Conservation (phyloP, 1,284 basidiomycete species). For the Ganoderma lingzhi region DNA sequence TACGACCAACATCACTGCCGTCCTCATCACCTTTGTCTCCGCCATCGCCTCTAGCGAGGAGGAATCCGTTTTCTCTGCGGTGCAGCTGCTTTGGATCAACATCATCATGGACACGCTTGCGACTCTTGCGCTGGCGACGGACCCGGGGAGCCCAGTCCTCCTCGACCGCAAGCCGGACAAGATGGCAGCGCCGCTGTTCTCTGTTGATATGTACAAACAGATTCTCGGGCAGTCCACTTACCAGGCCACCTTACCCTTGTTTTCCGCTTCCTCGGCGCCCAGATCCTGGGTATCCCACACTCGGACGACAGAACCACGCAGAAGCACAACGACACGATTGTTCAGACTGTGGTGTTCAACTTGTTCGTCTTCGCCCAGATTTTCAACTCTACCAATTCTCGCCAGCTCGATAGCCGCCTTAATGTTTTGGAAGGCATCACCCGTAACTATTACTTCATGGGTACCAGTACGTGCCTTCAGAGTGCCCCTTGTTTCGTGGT, state of each 20-base stretch:
- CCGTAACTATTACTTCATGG: conserved; percentile 87
- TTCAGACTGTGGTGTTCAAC: conserved; percentile 95
- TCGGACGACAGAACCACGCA: conserved; percentile 42
- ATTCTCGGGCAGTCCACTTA: conserved; percentile 92
- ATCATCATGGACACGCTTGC: conserved; percentile 99
- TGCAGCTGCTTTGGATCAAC: conserved; percentile 97
- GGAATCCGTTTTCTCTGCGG: conserved; percentile 89
- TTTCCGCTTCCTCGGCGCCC: conserved; percentile 87
- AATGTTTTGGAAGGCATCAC: conserved; percentile 91
- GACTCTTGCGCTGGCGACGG: conserved; percentile 95
- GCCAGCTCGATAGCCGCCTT: conserved; percentile 84
- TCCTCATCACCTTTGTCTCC: conserved; percentile 92
- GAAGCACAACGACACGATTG: conserved; percentile 56
- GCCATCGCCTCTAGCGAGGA: conserved; percentile 85
- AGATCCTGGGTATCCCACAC: conserved; percentile 72
- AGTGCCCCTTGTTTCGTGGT: conserved; percentile 12
- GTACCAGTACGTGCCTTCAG: conserved; percentile 68
- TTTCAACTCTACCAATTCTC: conserved; percentile 93
- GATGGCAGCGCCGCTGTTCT: conserved; percentile 89
- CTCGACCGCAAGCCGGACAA: conserved; percentile 93
- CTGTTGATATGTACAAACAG: conserved; percentile 94
- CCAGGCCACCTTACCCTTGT: conserved; percentile 87
- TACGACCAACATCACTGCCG: conserved; percentile 95
- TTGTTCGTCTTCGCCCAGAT: conserved; percentile 97
- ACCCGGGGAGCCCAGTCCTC: conserved; percentile 85